These are phyloP conservation scores for Aspergillus melleus DNA, from an alignment of 2,329 filamentous ascomycete species.

Conservation along the genomic window DNA sequence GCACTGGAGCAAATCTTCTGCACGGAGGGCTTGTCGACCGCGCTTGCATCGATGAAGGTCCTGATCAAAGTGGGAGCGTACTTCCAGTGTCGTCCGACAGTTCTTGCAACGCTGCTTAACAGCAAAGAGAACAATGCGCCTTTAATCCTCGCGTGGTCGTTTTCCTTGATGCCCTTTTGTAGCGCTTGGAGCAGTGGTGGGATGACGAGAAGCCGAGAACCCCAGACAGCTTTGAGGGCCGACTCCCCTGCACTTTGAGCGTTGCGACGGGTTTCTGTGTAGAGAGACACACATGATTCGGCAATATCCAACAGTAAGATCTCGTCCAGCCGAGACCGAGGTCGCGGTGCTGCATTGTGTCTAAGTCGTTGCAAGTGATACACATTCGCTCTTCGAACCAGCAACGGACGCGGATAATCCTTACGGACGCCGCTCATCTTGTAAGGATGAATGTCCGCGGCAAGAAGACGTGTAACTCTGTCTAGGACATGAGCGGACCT, in stretches of 20 bases:
- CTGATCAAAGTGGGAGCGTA: conserved; percentile 88
- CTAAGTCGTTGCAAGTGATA: conserved; percentile 94
- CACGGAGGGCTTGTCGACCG: conserved; percentile 90
- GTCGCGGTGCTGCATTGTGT: conserved; percentile 85
- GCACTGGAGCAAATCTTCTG: conserved; percentile 82
- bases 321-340: conserved; percentile 88
- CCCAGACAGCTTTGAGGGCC: conserved; percentile 86
- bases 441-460: conserved; percentile 85
- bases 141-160: conserved; percentile 90
- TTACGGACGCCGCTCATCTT: conserved; percentile 93
- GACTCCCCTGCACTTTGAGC: conserved; percentile 92
- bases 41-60: conserved; percentile 84
- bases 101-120: conserved; percentile 84
- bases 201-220: conserved; percentile 83
- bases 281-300: conserved; percentile 83
- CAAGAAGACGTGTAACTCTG: conserved; percentile 78
- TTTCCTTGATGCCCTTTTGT: conserved; percentile 72
- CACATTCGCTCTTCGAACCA: conserved; percentile 88
- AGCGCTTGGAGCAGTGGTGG: conserved; percentile 80
- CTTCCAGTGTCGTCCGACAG: conserved; percentile 87
- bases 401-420: conserved; percentile 85
- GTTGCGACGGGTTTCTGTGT: conserved; percentile 92
- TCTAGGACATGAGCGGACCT: conserved; percentile 91
- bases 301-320: conserved; percentile 81
- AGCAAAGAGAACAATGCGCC: conserved; percentile 88